phyloP scores from a whole-genome alignment of 306 rosid genomes.

The Corylus americana region DNA sequence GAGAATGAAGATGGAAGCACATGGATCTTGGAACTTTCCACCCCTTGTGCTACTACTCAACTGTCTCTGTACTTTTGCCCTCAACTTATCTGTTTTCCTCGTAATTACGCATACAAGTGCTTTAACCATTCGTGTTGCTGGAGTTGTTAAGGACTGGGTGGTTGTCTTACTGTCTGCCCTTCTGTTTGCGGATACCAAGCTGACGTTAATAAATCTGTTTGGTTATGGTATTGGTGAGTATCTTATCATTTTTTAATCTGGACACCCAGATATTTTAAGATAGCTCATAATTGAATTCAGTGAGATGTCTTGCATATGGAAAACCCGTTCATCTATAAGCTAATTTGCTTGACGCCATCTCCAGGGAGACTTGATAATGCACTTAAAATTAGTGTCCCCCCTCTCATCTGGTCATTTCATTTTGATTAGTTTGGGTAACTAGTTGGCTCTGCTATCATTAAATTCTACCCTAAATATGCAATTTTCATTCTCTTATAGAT shows the following conservation, averaged over 20 bases:
- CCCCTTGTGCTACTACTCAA: conserved; percentile 74
- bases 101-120: conserved; percentile 98
- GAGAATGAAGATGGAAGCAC: conserved; percentile 82
- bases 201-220: conserved; percentile 78
- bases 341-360: background rate
- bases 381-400: background rate
- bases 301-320: background rate
- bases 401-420: background rate
- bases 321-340: background rate
- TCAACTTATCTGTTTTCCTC: conserved; percentile 95
- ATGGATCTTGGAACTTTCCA: conserved; percentile 84
- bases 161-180: conserved; percentile 91
- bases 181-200: conserved; percentile 93
- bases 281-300: conserved; percentile 5
- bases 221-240: conserved; percentile 94
- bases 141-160: conserved; percentile 99
- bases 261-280: conserved; percentile 11
- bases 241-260: conserved; percentile 19
- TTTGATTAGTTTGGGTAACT: background rate
- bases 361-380: background rate
- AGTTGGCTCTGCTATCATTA: background rate
- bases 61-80: conserved; percentile 93
- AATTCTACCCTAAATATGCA: background rate
- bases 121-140: conserved; percentile 97
- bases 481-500: background rate